Evolutionary conservation across 108 stramenopile species (phyloP).

Genomic region (Cyclotella kingstonii): DNA sequence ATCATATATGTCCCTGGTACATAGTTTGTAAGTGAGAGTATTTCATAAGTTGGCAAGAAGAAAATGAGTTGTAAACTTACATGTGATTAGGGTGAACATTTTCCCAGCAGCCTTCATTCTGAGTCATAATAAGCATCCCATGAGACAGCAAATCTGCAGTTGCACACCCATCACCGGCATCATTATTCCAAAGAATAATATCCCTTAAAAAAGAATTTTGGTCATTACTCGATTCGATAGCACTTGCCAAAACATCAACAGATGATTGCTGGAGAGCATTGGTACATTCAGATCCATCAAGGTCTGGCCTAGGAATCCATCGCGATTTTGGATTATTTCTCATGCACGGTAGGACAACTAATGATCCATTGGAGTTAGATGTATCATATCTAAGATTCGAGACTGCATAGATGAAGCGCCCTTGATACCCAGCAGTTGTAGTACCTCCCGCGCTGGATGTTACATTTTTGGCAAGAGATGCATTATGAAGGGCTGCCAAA

Average conservation of each 20-base stretch:
- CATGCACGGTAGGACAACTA: conserved; percentile 22
- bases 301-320: conserved; percentile 37
- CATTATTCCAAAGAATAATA: conserved; percentile 30
- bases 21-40: too few relatives aligned
- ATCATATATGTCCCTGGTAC: conserved; percentile 38
- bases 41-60: background rate
- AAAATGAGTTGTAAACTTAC: conserved; percentile 11
- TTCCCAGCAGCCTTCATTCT: conserved; percentile 44
- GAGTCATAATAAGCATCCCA: conserved; percentile 44
- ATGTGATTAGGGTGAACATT: conserved; percentile 50
- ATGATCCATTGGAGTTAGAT: conserved; percentile 21
- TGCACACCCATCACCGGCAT: conserved; percentile 28
- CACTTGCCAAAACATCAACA: conserved; percentile 10
- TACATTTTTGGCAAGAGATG: background rate
- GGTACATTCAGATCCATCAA: conserved; percentile 16
- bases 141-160: conserved; percentile 20
- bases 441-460: too few relatives aligned
- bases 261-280: conserved; percentile 22
- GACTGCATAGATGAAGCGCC: conserved; percentile 22
- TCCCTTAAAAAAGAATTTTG: conserved; percentile 34
- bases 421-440: background rate
- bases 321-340: conserved; percentile 28
- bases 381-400: conserved; percentile 30
- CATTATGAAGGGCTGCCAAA: conserved; percentile 20
- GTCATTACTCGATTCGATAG: conserved; percentile 34